Evolutionary conservation across 768 basidiomycete species (phyloP).

Genomic region (Boletus coccyginus): DNA sequence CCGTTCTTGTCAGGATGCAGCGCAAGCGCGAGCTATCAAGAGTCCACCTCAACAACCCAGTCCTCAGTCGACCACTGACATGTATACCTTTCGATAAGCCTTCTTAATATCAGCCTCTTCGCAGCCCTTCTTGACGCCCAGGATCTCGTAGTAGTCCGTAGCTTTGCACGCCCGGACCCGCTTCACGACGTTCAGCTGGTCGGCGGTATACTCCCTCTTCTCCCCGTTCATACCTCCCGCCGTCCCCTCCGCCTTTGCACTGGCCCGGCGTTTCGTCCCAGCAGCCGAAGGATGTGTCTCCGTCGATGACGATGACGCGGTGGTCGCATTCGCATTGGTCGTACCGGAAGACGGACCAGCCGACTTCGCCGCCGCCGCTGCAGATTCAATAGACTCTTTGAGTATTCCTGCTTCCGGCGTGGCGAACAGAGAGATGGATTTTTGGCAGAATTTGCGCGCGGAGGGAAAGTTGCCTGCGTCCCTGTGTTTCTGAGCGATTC

Average conservation of each 20-base stretch:
- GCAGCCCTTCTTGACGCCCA: constrained; percentile 74
- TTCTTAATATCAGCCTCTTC: constrained; percentile 87
- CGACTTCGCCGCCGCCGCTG: constrained; percentile 37
- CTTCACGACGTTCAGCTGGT: constrained; percentile 81
- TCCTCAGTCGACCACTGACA: constrained; percentile 12
- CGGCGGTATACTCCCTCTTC: constrained; percentile 85
- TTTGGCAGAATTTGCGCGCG: constrained; percentile 86
- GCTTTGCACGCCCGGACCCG: constrained; percentile 82
- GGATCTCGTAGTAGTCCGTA: constrained; percentile 91
- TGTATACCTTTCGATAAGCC: constrained; percentile 88
- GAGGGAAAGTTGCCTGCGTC: constrained; percentile 68
- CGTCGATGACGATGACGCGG: constrained; percentile 48
- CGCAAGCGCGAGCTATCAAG: constrained; percentile 73
- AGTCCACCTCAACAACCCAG: constrained; percentile 7
- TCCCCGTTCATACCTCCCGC: constrained; percentile 63
- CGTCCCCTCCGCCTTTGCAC: constrained; percentile 42
- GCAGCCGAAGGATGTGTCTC: constrained; percentile 76
- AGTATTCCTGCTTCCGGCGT: constrained; percentile 73
- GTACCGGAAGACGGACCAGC: constrained; percentile 40
- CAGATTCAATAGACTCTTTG: constrained; percentile 62
- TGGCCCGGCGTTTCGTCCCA: constrained; percentile 63
- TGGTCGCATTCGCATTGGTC: constrained; percentile 32
- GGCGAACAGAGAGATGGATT: constrained; percentile 78
- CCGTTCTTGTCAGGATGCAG: constrained; percentile 94
- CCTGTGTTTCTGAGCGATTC: constrained; percentile 74